Conservation (phyloP, 352 stramenopile species). For the Pythium rhizo-oryzae region DNA sequence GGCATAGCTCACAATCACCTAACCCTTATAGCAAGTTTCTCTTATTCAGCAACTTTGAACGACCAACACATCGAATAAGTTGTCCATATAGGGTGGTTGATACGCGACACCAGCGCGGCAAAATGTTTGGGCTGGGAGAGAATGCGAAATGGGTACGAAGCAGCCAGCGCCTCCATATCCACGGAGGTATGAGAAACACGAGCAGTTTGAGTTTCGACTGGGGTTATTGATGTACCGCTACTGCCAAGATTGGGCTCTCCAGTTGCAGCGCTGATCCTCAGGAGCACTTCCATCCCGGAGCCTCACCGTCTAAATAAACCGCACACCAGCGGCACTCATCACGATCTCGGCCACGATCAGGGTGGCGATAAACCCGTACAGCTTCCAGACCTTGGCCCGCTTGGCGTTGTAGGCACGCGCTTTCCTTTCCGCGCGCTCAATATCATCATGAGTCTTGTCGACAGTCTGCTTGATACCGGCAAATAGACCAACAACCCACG, state of each 20-base stretch:
- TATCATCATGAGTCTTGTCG: slow-evolving; percentile 61
- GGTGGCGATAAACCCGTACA: slow-evolving; percentile 71
- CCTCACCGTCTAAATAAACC: slow-evolving; percentile 3
- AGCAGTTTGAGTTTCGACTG: too few relatives aligned
- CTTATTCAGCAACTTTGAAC: neutral
- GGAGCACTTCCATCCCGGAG: neutral
- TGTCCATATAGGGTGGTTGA: neutral
- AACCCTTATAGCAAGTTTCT: slow-evolving; percentile 8
- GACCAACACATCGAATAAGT: neutral
- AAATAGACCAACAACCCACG: too few relatives aligned
- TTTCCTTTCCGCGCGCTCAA: slow-evolving; percentile 59
- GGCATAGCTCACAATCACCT: slow-evolving; percentile 8
- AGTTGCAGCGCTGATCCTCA: too few relatives aligned
- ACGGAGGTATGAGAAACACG: neutral
- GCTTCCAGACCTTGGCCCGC: slow-evolving; percentile 77
- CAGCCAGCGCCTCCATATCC: neutral
- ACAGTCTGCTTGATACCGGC: slow-evolving; percentile 41
- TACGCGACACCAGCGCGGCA: neutral
- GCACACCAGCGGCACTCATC: slow-evolving; percentile 17
- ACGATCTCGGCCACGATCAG: slow-evolving; percentile 45
- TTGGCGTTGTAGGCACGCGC: slow-evolving; percentile 69
- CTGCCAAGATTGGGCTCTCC: too few relatives aligned
- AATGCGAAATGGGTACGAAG: slow-evolving; percentile 4
- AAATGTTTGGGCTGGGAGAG: neutral
- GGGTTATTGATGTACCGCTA: too few relatives aligned